These are phyloP conservation scores for Blepharisma stoltei DNA, from an alignment of 73 alveolate genomes.

Conservation along the genomic window DNA sequence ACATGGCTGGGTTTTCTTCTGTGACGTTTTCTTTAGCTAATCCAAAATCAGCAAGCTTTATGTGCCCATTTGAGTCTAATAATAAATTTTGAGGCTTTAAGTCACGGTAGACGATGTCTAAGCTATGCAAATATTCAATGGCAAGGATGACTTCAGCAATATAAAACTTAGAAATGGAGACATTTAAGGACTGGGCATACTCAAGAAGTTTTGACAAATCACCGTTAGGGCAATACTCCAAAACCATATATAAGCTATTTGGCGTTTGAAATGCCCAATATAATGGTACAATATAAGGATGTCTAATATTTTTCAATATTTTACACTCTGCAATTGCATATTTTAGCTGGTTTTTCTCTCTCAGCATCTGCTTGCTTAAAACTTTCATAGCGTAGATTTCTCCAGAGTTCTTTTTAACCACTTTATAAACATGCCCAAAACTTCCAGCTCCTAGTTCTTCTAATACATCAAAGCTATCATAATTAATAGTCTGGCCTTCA, in stretches of 20 bases:
- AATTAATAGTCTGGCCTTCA: too few relatives aligned
- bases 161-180: constrained; percentile 44
- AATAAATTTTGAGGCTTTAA: constrained; percentile 95
- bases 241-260: constrained; percentile 73
- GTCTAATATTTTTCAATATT: constrained; percentile 75
- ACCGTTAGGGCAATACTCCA: constrained; percentile 91
- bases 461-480: constrained; percentile 44
- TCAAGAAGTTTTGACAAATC: constrained; percentile 49
- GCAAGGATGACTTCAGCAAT: constrained; percentile 88
- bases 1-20: constrained; percentile 47
- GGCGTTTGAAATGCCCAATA: constrained; percentile 90
- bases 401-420: constrained; percentile 49
- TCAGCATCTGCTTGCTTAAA: constrained; percentile 67
- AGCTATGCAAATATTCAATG: constrained; percentile 80
- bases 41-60: constrained; percentile 93
- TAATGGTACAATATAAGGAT: constrained; percentile 89
- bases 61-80: constrained; percentile 92
- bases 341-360: constrained; percentile 81
- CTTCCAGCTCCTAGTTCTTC: constrained; percentile 76
- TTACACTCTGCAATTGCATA: constrained; percentile 92
- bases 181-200: constrained; percentile 43
- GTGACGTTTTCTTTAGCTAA: constrained; percentile 85
- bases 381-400: constrained; percentile 82
- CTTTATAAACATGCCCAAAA: constrained; percentile 81
- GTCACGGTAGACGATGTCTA: constrained; percentile 92